Conservation (phyloP, 495 filamentous ascomycete species). For the Neohortaea acidophila region DNA sequence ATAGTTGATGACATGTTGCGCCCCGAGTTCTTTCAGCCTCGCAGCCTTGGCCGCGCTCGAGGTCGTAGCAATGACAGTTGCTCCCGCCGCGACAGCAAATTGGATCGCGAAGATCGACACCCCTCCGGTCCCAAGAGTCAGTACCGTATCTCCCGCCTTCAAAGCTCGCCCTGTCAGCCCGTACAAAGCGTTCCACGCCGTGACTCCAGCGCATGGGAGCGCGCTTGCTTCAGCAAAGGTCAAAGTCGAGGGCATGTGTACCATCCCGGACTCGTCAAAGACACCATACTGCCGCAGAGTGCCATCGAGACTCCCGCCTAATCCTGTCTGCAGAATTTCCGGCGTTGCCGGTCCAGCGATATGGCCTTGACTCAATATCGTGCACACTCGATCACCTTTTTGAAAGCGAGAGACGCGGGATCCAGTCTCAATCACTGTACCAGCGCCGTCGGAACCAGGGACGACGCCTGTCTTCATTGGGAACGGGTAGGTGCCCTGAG, state of each 20-base stretch:
- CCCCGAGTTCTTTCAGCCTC: constrained; percentile 53
- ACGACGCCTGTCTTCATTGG: constrained; percentile 42
- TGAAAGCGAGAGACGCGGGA: constrained; percentile 50
- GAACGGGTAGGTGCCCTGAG: constrained; percentile 61
- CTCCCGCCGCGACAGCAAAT: constrained; percentile 75
- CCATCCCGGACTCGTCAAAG: constrained; percentile 55
- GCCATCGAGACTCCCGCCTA: constrained; percentile 60
- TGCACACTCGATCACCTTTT: constrained; percentile 56
- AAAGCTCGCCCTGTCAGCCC: constrained; percentile 43
- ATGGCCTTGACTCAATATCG: constrained; percentile 69
- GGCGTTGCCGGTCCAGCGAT: constrained; percentile 41
- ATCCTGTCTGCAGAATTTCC: constrained; percentile 34
- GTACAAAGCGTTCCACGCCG: constrained; percentile 72
- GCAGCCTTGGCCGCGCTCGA: constrained; percentile 51
- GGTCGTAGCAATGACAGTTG: constrained; percentile 66
- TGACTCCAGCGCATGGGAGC: constrained; percentile 57
- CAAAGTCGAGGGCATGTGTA: constrained; percentile 47
- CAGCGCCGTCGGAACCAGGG: constrained; percentile 63
- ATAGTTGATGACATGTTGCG: constrained; percentile 70
- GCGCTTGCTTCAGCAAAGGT: constrained; percentile 48
- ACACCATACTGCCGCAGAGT: constrained; percentile 55
- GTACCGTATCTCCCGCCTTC: constrained; percentile 52
- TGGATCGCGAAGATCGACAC: constrained; percentile 63
- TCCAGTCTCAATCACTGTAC: constrained; percentile 54
- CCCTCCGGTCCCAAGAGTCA: constrained; percentile 72